Evolutionary conservation across 202 grass and related monocot genomes (phyloP), one percentile per base, ranked within the genome.

Genomic region (Carex sylvatica): DNA sequence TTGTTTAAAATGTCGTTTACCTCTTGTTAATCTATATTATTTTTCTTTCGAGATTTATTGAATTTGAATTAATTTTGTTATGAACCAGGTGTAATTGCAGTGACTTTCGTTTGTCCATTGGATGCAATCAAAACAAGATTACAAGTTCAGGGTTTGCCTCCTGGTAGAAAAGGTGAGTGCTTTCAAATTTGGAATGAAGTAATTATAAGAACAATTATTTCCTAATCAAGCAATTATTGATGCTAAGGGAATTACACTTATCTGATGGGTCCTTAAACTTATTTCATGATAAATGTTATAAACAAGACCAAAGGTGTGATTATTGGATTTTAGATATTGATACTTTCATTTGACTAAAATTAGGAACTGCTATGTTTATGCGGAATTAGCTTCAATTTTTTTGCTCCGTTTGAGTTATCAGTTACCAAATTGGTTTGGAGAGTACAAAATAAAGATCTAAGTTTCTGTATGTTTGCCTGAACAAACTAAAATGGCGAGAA

Each of bases 41-140:
- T 53, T 18, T 44, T 53, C 10, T 68, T 63, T 44, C 59, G 83
- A 30, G 2, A 11, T 6, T 54, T 7, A 35, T 51, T 46, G 38
- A 61, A 62, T 81, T 76, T 38, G 23, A 61, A 84, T 83, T 15
- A 64, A 58, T 49, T 54, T 84, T 66, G 52, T 86, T 61, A 42
- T 22, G 84, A 13, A 22, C 9, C 76, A 98, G 92, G 95, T 65
- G 90, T 90, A 16, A 87, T 98, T 58, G 95, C 92, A 2, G 92
- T 92, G 26, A 95, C 95, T 42, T 98, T 98, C 24, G 95, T 98
- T 61, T 98, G 95, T 83, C 95, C 95, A 36, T 85, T 98, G 26
- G 95, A 98, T 74, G 95, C 95, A 44, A 90, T 98, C 92, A 98
- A 98, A 88, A 98, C 92, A 2, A 95, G 95, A 83, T 94, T 98